Conservation (phyloP, 2,329 filamentous ascomycete species). For the Dissoconium aciculare region DNA sequence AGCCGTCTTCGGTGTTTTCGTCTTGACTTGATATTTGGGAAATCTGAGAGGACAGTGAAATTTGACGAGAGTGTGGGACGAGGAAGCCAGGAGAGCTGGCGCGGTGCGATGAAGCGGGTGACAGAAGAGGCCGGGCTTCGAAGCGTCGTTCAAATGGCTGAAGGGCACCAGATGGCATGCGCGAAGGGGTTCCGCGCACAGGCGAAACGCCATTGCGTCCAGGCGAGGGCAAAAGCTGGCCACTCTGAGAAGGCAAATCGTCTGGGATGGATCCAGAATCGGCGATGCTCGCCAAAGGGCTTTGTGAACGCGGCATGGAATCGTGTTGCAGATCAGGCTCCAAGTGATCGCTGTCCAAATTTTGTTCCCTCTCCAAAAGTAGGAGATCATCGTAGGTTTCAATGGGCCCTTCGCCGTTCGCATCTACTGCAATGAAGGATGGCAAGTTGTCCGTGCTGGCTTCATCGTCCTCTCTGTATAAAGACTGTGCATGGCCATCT, state of each 20-base stretch:
- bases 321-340: conserved; percentile 12
- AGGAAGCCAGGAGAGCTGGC: conserved; percentile 65
- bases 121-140: conserved; percentile 66
- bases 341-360: conserved; percentile 6
- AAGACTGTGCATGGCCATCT: conserved; percentile 1
- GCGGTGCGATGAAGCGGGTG: conserved; percentile 46
- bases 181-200: conserved; percentile 15
- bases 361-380: no score
- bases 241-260: conserved; percentile 68
- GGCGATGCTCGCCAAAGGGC: conserved; percentile 46
- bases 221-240: conserved; percentile 44
- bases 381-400: conserved; percentile 8
- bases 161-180: conserved; percentile 63
- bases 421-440: conserved; percentile 6
- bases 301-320: conserved; percentile 11
- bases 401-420: conserved; percentile 8
- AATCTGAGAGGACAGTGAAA: conserved; percentile 20
- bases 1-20: conserved; percentile 33
- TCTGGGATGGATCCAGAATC: conserved; percentile 64
- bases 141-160: conserved; percentile 91
- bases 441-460: not conserved
- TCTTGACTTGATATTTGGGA: conserved; percentile 58
- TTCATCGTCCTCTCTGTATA: conserved; percentile 6
- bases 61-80: conserved; percentile 59
- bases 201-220: conserved; percentile 60